A percentile compares a stretch with the other conserved stretches of the same genome.
Evolutionary conservation across 2,329 filamentous ascomycete genomes (phyloP).

Genomic region (Blastomyces parvus): DNA sequence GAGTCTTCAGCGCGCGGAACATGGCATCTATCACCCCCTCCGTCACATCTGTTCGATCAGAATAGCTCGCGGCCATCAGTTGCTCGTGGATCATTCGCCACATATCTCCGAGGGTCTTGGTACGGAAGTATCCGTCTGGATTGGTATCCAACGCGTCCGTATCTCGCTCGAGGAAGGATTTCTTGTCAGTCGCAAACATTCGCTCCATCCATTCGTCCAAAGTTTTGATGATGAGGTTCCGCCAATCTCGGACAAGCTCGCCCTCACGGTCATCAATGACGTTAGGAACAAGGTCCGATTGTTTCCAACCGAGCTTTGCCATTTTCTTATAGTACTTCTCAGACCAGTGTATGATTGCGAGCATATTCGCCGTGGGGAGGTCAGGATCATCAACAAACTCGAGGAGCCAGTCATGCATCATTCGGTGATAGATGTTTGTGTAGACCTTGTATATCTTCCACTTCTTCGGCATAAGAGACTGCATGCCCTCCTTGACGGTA

Average conservation of each 20-base stretch:
- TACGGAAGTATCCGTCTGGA: slow-evolving; percentile 83
- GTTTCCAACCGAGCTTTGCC: slow-evolving; percentile 71
- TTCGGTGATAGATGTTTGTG: slow-evolving; percentile 76
- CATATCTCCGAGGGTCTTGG: slow-evolving; percentile 83
- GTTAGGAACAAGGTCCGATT: slow-evolving; percentile 70
- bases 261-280: slow-evolving; percentile 82
- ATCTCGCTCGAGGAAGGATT: slow-evolving; percentile 68
- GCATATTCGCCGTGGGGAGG: slow-evolving; percentile 73
- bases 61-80: slow-evolving; percentile 72
- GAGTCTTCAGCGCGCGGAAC: slow-evolving; percentile 72
- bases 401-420: slow-evolving; percentile 92
- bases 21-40: slow-evolving; percentile 95
- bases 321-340: slow-evolving; percentile 96
- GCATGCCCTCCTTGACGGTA: slow-evolving; percentile 88
- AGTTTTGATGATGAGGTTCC: slow-evolving; percentile 86
- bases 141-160: slow-evolving; percentile 76
- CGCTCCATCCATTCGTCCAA: slow-evolving; percentile 97
- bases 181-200: slow-evolving; percentile 73
- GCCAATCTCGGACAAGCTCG: slow-evolving; percentile 87
- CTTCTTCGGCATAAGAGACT: slow-evolving; percentile 82
- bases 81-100: slow-evolving; percentile 98
- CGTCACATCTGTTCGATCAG: slow-evolving; percentile 76
- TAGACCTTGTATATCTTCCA: slow-evolving; percentile 95
- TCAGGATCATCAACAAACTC: slow-evolving; percentile 73
- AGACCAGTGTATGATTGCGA: slow-evolving; percentile 89